Conservation (phyloP, 192 early-diverging fungal genomes). For the Coemansia sp. region DNA sequence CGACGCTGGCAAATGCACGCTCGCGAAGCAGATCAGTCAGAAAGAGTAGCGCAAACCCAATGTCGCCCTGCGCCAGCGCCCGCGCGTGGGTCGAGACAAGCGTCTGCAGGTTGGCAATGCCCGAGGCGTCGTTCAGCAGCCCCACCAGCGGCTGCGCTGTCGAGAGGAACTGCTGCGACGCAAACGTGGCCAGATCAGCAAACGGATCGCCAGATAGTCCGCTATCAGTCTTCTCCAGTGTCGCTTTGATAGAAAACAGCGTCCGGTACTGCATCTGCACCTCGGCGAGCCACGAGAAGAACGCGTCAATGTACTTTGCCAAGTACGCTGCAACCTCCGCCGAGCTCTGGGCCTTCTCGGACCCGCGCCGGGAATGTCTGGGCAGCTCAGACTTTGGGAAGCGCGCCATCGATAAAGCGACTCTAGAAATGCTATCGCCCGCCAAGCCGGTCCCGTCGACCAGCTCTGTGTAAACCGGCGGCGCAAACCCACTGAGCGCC, state of each 20-base stretch:
- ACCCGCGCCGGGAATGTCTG: not conserved
- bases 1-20: conserved; percentile 45
- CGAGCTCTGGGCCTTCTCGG: conserved; percentile 7
- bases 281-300: conserved; percentile 43
- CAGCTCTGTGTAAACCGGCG: not conserved
- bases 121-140: conserved; percentile 34
- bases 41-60: conserved; percentile 31
- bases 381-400: not conserved
- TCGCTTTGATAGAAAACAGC: conserved; percentile 18
- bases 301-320: conserved; percentile 30
- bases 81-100: conserved; percentile 29
- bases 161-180: conserved; percentile 25
- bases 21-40: conserved; percentile 26
- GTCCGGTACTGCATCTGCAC: conserved; percentile 39
- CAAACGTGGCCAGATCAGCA: conserved; percentile 29
- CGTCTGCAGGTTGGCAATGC: conserved; percentile 20
- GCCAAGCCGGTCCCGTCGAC: not conserved
- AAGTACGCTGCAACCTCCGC: conserved; percentile 32
- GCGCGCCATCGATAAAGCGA: not conserved
- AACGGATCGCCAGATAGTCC: conserved; percentile 11
- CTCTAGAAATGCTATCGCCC: not conserved
- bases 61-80: conserved; percentile 14
- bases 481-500: conserved; percentile 28
- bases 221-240: not conserved
- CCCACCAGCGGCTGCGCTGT: conserved; percentile 18